Base-by-base conservation (phyloP, 495 filamentous ascomycete species). In the Neurospora sp. region DNA sequence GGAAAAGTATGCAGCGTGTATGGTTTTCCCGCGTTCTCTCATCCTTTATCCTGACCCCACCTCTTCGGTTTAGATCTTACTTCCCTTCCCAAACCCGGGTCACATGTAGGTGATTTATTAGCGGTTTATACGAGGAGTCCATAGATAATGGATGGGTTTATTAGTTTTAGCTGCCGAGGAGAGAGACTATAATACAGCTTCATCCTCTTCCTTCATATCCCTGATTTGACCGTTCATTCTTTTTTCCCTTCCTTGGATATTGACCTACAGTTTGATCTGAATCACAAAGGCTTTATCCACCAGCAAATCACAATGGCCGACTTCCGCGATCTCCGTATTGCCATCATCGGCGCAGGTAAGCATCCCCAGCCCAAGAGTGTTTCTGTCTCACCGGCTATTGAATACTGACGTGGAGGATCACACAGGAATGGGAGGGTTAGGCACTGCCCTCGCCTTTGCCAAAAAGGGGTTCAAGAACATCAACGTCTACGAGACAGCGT, bases 401-500 rank as follows among this genome's bases (percentile, higher is more conserved):
- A 74, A 39, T 74, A 27, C 75, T 77, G 35, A 74, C 71, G 16
- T 18, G 10, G 23, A 31, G 10, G 20, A 60, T 27, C 49, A 31
- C 44, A 72, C 76, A 91, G 92, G 92, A 72, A 94, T 94, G 92
- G 92, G 92, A 38, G 92, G 92, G 39, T 83, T 95, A 42, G 90
- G 91, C 54, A 87, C 82, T 69, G 92, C 92, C 62, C 86, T 95
- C 31, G 90, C 91, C 37, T 86, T 94, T 44, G 91, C 92, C 7
- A 89, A 91, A 80, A 87, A 88, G 79, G 92, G 91, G 16, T 93
- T 93, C 82, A 89, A 87, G 76, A 79, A 90, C 60, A 90, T 95
- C 78, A 85, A 91, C 71, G 88, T 95, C 60, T 95, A 88, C 77
- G 92, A 95, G 79, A 87, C 84, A 38, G 91, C 92, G 1, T 88